phyloP scores from a whole-genome alignment of 1,284 basidiomycete species.

The Porodaedalea pini region DNA sequence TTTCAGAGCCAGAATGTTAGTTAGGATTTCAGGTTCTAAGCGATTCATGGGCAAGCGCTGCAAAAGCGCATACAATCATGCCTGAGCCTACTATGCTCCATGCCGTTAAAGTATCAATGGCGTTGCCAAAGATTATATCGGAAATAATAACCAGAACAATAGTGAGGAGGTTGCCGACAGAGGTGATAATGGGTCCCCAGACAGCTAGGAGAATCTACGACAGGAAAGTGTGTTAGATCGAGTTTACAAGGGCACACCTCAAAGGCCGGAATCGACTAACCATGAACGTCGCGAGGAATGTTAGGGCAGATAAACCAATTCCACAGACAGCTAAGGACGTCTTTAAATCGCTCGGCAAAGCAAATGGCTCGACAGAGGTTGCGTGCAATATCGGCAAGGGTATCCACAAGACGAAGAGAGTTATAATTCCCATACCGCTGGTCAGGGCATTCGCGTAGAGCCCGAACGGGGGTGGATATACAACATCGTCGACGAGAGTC shows the following conservation, averaged over 20 bases:
- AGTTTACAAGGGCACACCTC: not conserved
- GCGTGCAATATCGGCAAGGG: conserved; percentile 67
- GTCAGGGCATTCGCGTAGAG: conserved; percentile 76
- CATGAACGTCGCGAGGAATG: conserved; percentile 79
- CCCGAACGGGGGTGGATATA: conserved; percentile 66
- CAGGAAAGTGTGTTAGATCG: not conserved
- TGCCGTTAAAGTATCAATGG: conserved; percentile 50
- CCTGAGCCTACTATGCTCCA: conserved; percentile 66
- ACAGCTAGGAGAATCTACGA: conserved; percentile 66
- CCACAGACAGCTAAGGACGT: conserved; percentile 51
- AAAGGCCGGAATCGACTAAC: conserved; percentile 35
- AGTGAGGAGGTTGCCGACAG: conserved; percentile 78
- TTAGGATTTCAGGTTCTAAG: conserved; percentile 24
- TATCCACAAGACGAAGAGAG: conserved; percentile 64
- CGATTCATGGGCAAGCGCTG: conserved; percentile 70
- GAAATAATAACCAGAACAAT: conserved; percentile 77
- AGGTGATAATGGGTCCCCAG: conserved; percentile 84
- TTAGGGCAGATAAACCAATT: conserved; percentile 61
- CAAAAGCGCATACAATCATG: conserved; percentile 71
- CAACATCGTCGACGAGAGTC: conserved; percentile 29
- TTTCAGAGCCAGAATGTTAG: no score
- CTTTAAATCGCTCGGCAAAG: conserved; percentile 45
- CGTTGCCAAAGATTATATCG: conserved; percentile 63
- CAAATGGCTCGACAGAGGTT: conserved; percentile 55
- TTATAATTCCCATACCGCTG: conserved; percentile 62